phyloP scores from a whole-genome alignment of 2,329 filamentous ascomycete species.

The Bretziella fagacearum region DNA sequence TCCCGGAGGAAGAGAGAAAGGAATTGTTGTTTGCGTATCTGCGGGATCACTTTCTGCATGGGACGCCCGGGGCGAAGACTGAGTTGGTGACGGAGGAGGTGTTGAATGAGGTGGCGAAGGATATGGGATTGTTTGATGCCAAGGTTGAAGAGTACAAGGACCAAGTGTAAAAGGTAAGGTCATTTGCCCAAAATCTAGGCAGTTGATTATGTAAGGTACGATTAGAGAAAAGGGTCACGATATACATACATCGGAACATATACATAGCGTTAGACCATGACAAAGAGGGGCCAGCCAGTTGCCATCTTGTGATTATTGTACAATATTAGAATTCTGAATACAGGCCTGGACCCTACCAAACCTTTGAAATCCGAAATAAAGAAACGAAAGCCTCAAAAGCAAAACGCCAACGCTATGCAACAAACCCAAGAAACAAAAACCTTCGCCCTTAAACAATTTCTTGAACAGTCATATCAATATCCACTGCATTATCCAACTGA shows the following conservation, averaged over 20 bases:
- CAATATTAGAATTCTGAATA: slow-evolving; percentile 2
- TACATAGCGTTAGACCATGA: too few relatives aligned
- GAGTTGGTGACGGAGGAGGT: slow-evolving; percentile 17
- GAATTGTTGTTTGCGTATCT: slow-evolving; percentile 29
- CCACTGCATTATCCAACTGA: slow-evolving; percentile 26
- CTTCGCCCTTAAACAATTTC: too few relatives aligned
- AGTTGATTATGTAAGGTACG: slow-evolving; percentile 3
- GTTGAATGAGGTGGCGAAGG: slow-evolving; percentile 22
- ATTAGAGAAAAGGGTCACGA: not conserved
- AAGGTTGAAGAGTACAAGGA: slow-evolving; percentile 17
- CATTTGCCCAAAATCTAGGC: too few relatives aligned
- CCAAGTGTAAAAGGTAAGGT: too few relatives aligned
- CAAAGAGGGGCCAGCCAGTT: not conserved
- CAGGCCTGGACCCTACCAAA: not conserved
- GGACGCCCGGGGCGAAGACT: not conserved
- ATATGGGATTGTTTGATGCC: slow-evolving; percentile 28
- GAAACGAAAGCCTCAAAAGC: slow-evolving; percentile 2
- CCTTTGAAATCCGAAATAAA: not conserved
- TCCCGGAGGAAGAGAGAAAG: slow-evolving; percentile 23
- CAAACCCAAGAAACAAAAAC: too few relatives aligned
- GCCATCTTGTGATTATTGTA: slow-evolving; percentile 7
- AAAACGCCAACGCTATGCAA: slow-evolving; percentile 31
- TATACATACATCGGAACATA: not conserved
- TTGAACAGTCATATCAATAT: slow-evolving; percentile 27
- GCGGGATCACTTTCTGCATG: slow-evolving; percentile 15